phyloP scores from a whole-genome alignment of 164 flowering plant species.

The Nymphaea colorata region DNA sequence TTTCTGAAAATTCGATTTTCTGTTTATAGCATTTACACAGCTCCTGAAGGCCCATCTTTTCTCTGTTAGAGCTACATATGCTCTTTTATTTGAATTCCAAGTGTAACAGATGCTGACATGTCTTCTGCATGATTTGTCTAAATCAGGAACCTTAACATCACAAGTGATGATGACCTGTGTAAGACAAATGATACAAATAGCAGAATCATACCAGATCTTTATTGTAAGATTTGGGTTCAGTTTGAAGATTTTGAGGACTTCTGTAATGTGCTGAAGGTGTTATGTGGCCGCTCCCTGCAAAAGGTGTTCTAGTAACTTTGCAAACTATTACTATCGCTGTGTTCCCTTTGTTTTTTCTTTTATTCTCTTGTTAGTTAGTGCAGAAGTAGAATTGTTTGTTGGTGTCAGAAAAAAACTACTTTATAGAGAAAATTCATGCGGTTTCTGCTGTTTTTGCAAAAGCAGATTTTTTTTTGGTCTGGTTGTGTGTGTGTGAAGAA shows the following conservation, averaged over 20 bases:
- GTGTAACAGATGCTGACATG: not conserved
- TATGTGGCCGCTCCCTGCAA: slow-evolving; percentile 78
- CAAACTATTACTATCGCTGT: not conserved
- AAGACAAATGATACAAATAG: slow-evolving; percentile 37
- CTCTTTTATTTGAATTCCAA: not conserved
- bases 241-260: slow-evolving; percentile 65
- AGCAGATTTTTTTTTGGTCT: no score
- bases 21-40: no score
- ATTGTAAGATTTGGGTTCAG: slow-evolving; percentile 79
- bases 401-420: no score
- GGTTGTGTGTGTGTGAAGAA: no score
- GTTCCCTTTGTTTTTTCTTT: not conserved
- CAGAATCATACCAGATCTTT: slow-evolving; percentile 57
- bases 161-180: slow-evolving; percentile 65
- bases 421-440: no score
- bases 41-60: no score
- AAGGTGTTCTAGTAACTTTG: slow-evolving; percentile 36
- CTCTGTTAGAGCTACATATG: not conserved
- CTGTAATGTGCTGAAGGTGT: slow-evolving; percentile 52
- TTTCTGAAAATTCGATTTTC: no score
- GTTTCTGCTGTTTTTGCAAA: no score
- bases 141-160: slow-evolving; percentile 81
- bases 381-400: no score
- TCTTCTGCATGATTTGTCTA: not conserved
- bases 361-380: no score